Evolutionary conservation across 345 rosid genomes (phyloP).

Genomic region (Cardamine occulta): DNA sequence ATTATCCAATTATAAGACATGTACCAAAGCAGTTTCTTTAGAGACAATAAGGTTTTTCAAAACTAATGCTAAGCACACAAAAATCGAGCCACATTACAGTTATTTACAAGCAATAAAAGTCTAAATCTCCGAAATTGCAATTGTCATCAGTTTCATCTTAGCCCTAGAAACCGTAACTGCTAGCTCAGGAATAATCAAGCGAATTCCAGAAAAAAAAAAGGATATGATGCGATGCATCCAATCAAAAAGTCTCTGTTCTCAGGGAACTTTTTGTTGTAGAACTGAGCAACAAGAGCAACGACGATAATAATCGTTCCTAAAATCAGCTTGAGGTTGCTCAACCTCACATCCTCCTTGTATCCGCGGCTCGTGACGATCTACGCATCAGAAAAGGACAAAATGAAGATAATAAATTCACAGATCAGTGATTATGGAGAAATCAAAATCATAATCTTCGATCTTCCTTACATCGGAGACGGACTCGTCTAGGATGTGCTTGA

Average conservation of each 20-base stretch:
- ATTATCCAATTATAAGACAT: not conserved
- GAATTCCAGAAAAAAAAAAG: conserved; percentile 32
- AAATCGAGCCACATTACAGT: not conserved
- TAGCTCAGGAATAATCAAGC: not conserved
- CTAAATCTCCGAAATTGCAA: not conserved
- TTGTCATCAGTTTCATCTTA: not conserved
- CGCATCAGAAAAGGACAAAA: not conserved
- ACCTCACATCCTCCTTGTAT: conserved; percentile 78
- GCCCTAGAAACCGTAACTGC: not conserved
- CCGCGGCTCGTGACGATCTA: conserved; percentile 88
- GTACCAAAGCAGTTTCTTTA: not conserved
- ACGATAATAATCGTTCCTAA: conserved; percentile 69
- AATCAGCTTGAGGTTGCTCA: conserved; percentile 78
- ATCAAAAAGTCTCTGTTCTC: conserved; percentile 86
- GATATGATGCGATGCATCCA: conserved; percentile 91
- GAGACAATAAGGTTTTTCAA: not conserved
- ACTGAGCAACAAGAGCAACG: conserved; percentile 93
- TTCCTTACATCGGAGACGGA: conserved; percentile 76
- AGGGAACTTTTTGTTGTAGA: conserved; percentile 98
- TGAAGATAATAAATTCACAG: not conserved
- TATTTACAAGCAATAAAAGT: not conserved
- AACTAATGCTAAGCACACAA: not conserved
- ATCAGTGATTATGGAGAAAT: conserved; percentile 23
- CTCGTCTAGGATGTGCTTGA: conserved; percentile 95
- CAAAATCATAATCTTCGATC: not conserved